Percentiles rank a stretch among this genome's conserved stretches.
phyloP scores from a whole-genome alignment of 108 stramenopile genomes.

The Nannochloropsis salina region DNA sequence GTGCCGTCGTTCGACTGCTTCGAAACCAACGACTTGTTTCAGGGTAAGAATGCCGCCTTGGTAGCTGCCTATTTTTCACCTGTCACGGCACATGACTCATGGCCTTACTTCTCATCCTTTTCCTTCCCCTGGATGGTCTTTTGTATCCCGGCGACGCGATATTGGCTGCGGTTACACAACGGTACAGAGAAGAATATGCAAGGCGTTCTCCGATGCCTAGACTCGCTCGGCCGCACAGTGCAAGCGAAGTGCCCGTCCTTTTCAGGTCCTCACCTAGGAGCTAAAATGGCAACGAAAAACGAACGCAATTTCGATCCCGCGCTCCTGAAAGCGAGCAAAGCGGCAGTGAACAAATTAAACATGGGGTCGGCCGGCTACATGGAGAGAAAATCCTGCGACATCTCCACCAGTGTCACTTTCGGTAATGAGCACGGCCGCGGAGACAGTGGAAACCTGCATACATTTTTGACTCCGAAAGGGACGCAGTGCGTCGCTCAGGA shows the following conservation, averaged over 20 bases:
- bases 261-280: conserved; percentile 31
- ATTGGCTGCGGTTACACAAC: background rate
- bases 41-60: conserved; percentile 47
- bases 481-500: no score
- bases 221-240: conserved; percentile 29
- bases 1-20: conserved; percentile 54
- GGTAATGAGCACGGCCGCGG: background rate
- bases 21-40: conserved; percentile 53
- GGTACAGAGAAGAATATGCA: conserved; percentile 12
- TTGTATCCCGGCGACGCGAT: background rate
- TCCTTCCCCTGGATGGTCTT: background rate
- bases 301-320: background rate
- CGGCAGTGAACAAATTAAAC: background rate
- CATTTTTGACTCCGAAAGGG: no score
- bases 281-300: background rate
- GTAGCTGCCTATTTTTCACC: conserved; percentile 24
- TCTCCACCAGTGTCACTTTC: conserved; percentile 16
- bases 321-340: background rate
- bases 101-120: background rate
- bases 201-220: background rate
- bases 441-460: background rate
- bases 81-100: no score
- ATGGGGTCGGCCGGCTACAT: background rate
- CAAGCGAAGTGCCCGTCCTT: background rate
- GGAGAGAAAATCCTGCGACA: background rate